phyloP scores from a whole-genome alignment of 352 stramenopile species.

The Phytophthora meadii region DNA sequence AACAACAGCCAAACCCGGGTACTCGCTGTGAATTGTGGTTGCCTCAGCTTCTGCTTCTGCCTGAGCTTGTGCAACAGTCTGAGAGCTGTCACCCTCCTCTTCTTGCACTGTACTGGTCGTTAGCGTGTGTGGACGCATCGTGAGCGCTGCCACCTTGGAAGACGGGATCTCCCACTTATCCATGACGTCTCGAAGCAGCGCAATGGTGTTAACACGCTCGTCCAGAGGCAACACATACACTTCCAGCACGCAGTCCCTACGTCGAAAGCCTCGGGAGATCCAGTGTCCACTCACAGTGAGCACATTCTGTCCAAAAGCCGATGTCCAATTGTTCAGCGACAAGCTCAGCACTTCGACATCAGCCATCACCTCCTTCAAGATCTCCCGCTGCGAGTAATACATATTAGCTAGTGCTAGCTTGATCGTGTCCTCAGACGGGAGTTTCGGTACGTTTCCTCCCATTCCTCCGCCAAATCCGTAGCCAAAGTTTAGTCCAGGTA shows the following conservation, averaged over 20 bases:
- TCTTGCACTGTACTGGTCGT: conserved; percentile 25
- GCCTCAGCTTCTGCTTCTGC: conserved; percentile 37
- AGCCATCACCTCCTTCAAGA: conserved; percentile 80
- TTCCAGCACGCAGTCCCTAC: conserved; percentile 79
- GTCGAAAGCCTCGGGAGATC: conserved; percentile 78
- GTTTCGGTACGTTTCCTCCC: conserved; percentile 32
- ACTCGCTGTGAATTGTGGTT: conserved; percentile 68
- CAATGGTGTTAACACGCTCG: conserved; percentile 81
- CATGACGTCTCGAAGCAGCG: conserved; percentile 79
- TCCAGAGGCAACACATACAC: conserved; percentile 80
- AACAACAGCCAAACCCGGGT: conserved; percentile 65
- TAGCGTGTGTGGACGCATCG: conserved; percentile 56
- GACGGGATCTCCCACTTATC: conserved; percentile 85
- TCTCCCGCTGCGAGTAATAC: conserved; percentile 84
- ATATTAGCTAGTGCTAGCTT: conserved; percentile 77
- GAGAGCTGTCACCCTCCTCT: conserved; percentile 34
- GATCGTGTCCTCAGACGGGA: conserved; percentile 72
- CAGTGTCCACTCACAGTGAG: conserved; percentile 82
- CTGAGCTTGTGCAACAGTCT: conserved; percentile 23
- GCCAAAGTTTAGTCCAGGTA: conserved; percentile 31
- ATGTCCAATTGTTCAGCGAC: conserved; percentile 86
- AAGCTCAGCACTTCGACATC: conserved; percentile 78
- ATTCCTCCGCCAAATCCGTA: conserved; percentile 29
- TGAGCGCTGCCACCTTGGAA: conserved; percentile 73
- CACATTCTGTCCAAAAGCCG: conserved; percentile 78